A percentile compares a stretch with the other conserved stretches of the same genome.
Evolutionary conservation across 129 eudicot genomes (phyloP).

Genomic region (Kitagawia praeruptora): DNA sequence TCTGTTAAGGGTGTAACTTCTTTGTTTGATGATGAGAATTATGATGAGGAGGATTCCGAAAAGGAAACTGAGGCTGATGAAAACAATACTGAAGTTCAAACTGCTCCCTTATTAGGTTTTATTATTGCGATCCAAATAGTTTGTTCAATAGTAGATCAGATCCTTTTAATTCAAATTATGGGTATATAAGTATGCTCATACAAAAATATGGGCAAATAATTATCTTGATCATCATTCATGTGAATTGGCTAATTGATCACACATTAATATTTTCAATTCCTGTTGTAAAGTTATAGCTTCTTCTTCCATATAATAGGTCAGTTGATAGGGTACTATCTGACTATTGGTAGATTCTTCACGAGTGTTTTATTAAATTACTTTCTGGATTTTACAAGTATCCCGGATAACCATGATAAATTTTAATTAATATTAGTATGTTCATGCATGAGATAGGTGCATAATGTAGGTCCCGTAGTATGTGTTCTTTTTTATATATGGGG

Average conservation of each 20-base stretch:
- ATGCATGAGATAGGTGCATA: background rate
- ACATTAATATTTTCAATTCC: background rate
- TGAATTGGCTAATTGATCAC: background rate
- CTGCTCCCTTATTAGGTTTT: slow-evolving; percentile 41
- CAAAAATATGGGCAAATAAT: background rate
- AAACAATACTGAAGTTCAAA: slow-evolving; percentile 28
- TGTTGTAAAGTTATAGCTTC: background rate
- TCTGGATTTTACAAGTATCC: background rate
- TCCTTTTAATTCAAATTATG: background rate
- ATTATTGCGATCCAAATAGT: background rate
- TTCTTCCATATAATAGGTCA: background rate
- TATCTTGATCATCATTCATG: background rate
- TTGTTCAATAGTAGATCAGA: slow-evolving; percentile 8
- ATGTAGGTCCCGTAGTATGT: background rate
- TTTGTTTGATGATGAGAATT: slow-evolving; percentile 89
- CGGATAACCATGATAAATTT: background rate
- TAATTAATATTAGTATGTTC: background rate
- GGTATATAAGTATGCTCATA: background rate
- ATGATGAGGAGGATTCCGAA: slow-evolving; percentile 63
- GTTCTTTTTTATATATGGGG: background rate
- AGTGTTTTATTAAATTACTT: background rate
- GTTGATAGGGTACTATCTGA: background rate
- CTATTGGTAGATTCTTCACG: background rate
- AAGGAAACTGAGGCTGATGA: slow-evolving; percentile 44
- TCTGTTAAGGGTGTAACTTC: slow-evolving; percentile 40